phyloP scores from a whole-genome alignment of 345 rosid species.

The Clarkia xantiana region DNA sequence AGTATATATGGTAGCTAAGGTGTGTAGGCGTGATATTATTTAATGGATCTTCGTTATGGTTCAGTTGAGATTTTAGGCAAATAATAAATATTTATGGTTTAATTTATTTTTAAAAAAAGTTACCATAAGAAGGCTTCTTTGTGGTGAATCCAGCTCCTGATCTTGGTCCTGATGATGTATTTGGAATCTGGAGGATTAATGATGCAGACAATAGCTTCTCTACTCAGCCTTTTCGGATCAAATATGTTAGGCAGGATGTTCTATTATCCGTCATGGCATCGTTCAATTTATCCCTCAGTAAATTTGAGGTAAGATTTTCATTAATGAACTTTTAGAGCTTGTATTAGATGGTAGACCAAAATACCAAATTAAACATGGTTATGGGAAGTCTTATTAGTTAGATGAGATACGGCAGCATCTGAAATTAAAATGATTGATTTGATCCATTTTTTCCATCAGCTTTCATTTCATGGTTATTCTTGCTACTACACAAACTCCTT shows the following conservation, averaged over 20 bases:
- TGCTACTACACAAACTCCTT: too few relatives aligned
- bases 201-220: conserved; percentile 73
- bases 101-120: background rate
- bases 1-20: conserved; percentile 1
- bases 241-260: conserved; percentile 89
- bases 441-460: too few relatives aligned
- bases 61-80: background rate
- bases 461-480: too few relatives aligned
- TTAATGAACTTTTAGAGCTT: background rate
- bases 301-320: conserved; percentile 37
- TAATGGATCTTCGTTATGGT: too few relatives aligned
- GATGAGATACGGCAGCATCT: too few relatives aligned
- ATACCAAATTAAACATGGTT: too few relatives aligned
- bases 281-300: conserved; percentile 42
- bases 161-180: conserved; percentile 33
- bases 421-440: too few relatives aligned
- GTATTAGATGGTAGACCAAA: too few relatives aligned
- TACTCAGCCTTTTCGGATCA: conserved; percentile 78
- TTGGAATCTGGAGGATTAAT: conserved; percentile 78
- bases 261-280: conserved; percentile 63
- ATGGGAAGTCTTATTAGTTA: too few relatives aligned
- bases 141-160: conserved; percentile 40
- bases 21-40: background rate
- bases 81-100: background rate
- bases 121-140: background rate